phyloP scores from a whole-genome alignment of 768 basidiomycete species.

The Calvatia gigantea region DNA sequence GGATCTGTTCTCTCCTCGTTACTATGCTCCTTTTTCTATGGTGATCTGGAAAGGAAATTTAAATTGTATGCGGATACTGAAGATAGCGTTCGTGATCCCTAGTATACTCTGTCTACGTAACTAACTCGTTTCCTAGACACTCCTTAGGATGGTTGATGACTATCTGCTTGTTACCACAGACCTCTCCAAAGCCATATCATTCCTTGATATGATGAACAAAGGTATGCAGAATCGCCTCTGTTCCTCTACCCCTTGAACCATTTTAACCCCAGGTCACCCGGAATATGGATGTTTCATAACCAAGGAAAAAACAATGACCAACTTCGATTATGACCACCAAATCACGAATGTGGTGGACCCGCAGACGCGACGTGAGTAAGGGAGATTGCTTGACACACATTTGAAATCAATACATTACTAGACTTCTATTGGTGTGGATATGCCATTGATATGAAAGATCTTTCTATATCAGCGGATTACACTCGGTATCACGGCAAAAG shows the following conservation, averaged over 20 bases:
- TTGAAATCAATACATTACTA: slow-evolving; percentile 22
- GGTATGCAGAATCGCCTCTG: slow-evolving; percentile 36
- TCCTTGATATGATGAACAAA: slow-evolving; percentile 72
- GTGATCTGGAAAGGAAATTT: slow-evolving; percentile 72
- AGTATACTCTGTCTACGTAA: not conserved
- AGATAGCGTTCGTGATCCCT: slow-evolving; percentile 51
- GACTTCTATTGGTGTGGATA: slow-evolving; percentile 96
- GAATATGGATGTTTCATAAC: slow-evolving; percentile 94
- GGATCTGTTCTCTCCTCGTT: slow-evolving; percentile 93
- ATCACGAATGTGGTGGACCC: slow-evolving; percentile 52
- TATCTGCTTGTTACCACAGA: slow-evolving; percentile 85
- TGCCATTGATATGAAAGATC: slow-evolving; percentile 66
- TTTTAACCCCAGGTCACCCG: slow-evolving; percentile 70
- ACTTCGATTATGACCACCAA: slow-evolving; percentile 66
- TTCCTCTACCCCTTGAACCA: not conserved
- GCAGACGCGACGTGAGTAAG: slow-evolving; percentile 27
- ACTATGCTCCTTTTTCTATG: slow-evolving; percentile 95
- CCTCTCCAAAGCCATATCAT: slow-evolving; percentile 53
- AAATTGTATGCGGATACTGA: slow-evolving; percentile 51
- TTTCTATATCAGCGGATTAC: slow-evolving; percentile 82
- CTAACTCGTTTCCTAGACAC: slow-evolving; percentile 40
- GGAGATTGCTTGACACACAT: not conserved
- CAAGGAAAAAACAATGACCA: slow-evolving; percentile 83
- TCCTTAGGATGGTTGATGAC: slow-evolving; percentile 91
- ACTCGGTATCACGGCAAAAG: slow-evolving; percentile 60